A percentile compares a stretch with the other conserved stretches of the same genome.
phyloP scores from a whole-genome alignment of 2,329 filamentous ascomycete species.

The Biscogniauxia mediterranea region DNA sequence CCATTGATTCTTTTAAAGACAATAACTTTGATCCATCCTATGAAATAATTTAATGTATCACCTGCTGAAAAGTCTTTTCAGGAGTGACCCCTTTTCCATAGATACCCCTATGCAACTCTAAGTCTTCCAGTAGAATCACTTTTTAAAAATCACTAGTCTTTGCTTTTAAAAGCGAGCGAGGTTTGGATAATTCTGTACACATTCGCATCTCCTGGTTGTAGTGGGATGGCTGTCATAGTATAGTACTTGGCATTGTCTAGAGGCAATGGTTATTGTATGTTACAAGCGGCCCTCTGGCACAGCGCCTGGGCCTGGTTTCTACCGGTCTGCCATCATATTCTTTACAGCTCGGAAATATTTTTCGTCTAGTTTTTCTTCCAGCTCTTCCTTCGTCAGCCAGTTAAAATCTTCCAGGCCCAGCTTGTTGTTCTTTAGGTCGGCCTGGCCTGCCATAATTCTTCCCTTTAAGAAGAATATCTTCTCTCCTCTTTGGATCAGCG shows the following conservation, averaged over 20 bases:
- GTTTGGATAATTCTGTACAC: background rate
- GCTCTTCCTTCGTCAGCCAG: constrained; percentile 90
- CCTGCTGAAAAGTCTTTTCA: too few relatives aligned
- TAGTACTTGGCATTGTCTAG: constrained; percentile 28
- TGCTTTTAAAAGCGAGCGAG: background rate
- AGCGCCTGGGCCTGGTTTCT: constrained; percentile 23
- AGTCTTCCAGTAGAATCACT: too few relatives aligned
- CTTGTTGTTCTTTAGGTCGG: constrained; percentile 69
- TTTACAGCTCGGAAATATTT: constrained; percentile 73
- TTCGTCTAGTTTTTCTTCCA: constrained; percentile 62
- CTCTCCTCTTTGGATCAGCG: constrained; percentile 54
- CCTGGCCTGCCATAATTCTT: constrained; percentile 96
- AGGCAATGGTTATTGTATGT: constrained; percentile 21
- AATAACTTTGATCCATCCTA: too few relatives aligned
- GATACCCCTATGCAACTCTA: too few relatives aligned
- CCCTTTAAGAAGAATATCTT: constrained; percentile 97
- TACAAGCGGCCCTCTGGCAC: constrained; percentile 13
- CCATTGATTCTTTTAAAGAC: too few relatives aligned
- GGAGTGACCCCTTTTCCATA: too few relatives aligned
- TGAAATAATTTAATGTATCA: too few relatives aligned
- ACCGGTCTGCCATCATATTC: constrained; percentile 83
- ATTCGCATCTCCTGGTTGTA: background rate
- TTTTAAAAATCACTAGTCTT: background rate
- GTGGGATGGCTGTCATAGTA: constrained; percentile 14
- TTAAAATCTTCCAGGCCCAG: constrained; percentile 79